Evolutionary conservation across 1,139 yeast genomes (phyloP), one percentile per base, ranked within the genome.

Genomic region (Hemisphaericaspora lyxosophila): DNA sequence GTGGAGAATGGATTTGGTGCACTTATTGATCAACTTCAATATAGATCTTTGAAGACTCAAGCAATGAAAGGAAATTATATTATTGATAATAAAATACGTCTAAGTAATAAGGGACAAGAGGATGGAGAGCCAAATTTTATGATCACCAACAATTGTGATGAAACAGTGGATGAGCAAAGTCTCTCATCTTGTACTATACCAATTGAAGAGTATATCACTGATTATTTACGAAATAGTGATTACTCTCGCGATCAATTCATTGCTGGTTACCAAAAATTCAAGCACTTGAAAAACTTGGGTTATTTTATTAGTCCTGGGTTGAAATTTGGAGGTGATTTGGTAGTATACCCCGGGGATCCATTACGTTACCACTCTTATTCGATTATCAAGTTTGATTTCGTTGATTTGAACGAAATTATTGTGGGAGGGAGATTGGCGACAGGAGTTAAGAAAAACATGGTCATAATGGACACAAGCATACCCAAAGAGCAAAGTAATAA

Each of bases 291-390:
- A 42, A 47, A 53, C 1, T 51, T 55, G 14, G 78, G 75, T 0
- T 82, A 73, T 54, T 85, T 56, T 49, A 47, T 89, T 16, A 72
- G 89, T 25, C 96, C 97, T 0, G 98, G 97, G 0, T 67, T 89
- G 30, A 73, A 96, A 43, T 92, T 90, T 57, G 98, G 98, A 1
- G 95, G 96, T 3, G 81, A 82, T 42, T 88, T 80, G 52, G 77
- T 92, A 37, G 89, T 92, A 2, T 92, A 92, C 50, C 97, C 97
- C 0, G 97, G 97, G 0, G 98, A 92, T 55, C 96, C 97, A 2
- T 64, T 92, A 41, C 62, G 95, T 7, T 92, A 80, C 54, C 98
- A 92, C 59, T 85, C 97, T 2, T 96, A 90, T 58, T 73, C 82
- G 44, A 82, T 87, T 6, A 85, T 87, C 2, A 78, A 79, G 38